These are phyloP conservation scores for Coelastrella sp. DNA, from an alignment of 139 green algal species.

Conservation along the genomic window DNA sequence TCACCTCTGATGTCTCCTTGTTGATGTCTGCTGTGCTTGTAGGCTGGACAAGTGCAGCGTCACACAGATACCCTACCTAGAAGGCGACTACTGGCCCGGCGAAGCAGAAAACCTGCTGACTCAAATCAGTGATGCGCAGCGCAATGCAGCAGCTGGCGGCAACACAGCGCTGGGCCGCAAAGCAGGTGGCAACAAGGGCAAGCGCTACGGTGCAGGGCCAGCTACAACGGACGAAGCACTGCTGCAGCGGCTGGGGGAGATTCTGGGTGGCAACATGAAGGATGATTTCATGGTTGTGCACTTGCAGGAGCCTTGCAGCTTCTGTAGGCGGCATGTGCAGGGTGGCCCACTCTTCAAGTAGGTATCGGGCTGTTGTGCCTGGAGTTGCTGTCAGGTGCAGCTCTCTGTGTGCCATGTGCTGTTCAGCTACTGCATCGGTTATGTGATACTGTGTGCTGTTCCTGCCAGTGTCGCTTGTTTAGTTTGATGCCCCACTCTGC, in stretches of 20 bases:
- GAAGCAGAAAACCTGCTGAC: constrained; percentile 84
- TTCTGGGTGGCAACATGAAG: constrained; percentile 91
- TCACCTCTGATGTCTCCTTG: not conserved
- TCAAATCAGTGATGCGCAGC: constrained; percentile 40
- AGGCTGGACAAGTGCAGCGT: constrained; percentile 62
- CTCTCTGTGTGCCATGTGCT: too few relatives aligned
- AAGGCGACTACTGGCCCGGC: constrained; percentile 99
- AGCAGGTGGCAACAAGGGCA: constrained; percentile 79
- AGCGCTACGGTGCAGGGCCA: constrained; percentile 71
- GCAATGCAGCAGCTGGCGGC: constrained; percentile 43
- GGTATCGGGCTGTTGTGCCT: too few relatives aligned
- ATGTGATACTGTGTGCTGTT: too few relatives aligned
- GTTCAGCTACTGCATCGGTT: too few relatives aligned
- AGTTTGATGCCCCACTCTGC: too few relatives aligned
- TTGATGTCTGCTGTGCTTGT: not conserved
- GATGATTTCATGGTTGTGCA: constrained; percentile 99
- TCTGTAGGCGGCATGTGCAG: constrained; percentile 77
- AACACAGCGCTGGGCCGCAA: constrained; percentile 48
- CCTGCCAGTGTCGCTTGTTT: too few relatives aligned
- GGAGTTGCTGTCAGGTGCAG: too few relatives aligned
- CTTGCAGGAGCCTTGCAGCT: constrained; percentile 91
- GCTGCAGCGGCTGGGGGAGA: constrained; percentile 86
- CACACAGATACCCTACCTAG: constrained; percentile 94
- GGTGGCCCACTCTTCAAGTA: constrained; percentile 31
- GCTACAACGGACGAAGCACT: constrained; percentile 80